These are phyloP conservation scores for Backusella westeae DNA, from an alignment of 192 early-diverging fungal species.

Conservation along the genomic window DNA sequence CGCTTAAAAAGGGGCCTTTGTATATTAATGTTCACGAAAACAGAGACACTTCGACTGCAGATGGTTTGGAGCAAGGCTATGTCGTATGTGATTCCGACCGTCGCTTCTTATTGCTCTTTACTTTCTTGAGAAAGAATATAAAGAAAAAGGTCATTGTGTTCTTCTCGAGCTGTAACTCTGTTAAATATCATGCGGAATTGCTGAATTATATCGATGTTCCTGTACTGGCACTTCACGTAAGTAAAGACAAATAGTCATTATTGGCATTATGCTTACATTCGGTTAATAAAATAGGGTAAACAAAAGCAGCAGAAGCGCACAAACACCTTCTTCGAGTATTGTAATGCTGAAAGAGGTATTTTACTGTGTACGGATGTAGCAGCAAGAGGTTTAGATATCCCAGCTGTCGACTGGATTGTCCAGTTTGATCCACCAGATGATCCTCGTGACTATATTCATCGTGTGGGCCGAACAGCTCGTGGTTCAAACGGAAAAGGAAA, in stretches of 20 bases:
- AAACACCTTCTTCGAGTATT: constrained; percentile 98
- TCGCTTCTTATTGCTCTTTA: constrained; percentile 96
- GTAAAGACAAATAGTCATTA: constrained; percentile 15
- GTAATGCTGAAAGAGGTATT: constrained; percentile 93
- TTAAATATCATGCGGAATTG: constrained; percentile 97
- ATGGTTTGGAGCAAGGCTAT: constrained; percentile 97
- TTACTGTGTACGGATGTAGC: constrained; percentile 97
- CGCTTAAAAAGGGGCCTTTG: constrained; percentile 90
- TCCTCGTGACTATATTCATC: constrained; percentile 95
- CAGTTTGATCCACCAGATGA: constrained; percentile 99
- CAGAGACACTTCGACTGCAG: constrained; percentile 93
- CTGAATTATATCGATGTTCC: constrained; percentile 99
- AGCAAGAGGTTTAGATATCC: constrained; percentile 96
- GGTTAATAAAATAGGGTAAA: constrained; percentile 51
- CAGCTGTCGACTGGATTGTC: constrained; percentile 98
- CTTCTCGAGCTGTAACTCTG: constrained; percentile 95
- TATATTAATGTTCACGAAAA: constrained; percentile 99
- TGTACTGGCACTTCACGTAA: constrained; percentile 91
- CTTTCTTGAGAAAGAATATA: constrained; percentile 94
- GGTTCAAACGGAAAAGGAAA: constrained; percentile 79
- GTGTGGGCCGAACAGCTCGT: constrained; percentile 96
- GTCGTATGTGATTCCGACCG: constrained; percentile 91
- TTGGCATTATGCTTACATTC: background rate
- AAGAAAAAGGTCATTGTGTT: constrained; percentile 99
- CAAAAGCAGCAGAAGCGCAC: constrained; percentile 99